Evolutionary conservation across 805 yeast genomes (phyloP).

Genomic region (Candida khao-thaluensis): DNA sequence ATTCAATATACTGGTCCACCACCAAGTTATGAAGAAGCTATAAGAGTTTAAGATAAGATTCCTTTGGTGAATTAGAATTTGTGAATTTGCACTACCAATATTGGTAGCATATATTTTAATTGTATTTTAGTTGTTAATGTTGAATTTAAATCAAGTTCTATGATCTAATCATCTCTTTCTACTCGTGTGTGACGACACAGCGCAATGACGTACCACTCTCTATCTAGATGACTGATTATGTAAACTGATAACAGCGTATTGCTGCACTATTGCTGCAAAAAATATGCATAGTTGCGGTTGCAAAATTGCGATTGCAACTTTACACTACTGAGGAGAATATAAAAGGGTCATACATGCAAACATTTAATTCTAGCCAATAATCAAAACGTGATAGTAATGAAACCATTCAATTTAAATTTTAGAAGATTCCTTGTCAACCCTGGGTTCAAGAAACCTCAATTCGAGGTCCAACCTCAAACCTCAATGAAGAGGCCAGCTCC

Average conservation of each 20-base stretch:
- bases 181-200: too few relatives aligned
- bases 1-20: conserved; percentile 61
- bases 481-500: conserved; percentile 1
- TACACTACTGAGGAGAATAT: conserved; percentile 6
- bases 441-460: conserved; percentile 7
- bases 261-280: conserved; percentile 6
- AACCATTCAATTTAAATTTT: conserved; percentile 3
- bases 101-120: neutral
- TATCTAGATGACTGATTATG: conserved; percentile 1
- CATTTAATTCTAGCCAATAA: neutral
- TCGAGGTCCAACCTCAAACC: conserved; percentile 3
- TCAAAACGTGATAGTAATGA: neutral
- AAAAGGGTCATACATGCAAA: neutral
- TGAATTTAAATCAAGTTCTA: neutral
- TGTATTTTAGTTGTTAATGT: conserved; percentile 6
- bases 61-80: too few relatives aligned
- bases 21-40: conserved; percentile 60
- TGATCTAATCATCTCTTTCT: too few relatives aligned
- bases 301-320: conserved; percentile 2
- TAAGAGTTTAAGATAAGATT: conserved; percentile 26
- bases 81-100: too few relatives aligned
- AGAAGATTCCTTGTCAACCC: conserved; percentile 8
- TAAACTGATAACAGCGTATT: conserved; percentile 2
- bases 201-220: too few relatives aligned
- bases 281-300: conserved; percentile 4